Percentiles rank a stretch among this genome's conserved stretches.
Conservation (phyloP, 257 asterid genomes). For the Mentha longifolia region DNA sequence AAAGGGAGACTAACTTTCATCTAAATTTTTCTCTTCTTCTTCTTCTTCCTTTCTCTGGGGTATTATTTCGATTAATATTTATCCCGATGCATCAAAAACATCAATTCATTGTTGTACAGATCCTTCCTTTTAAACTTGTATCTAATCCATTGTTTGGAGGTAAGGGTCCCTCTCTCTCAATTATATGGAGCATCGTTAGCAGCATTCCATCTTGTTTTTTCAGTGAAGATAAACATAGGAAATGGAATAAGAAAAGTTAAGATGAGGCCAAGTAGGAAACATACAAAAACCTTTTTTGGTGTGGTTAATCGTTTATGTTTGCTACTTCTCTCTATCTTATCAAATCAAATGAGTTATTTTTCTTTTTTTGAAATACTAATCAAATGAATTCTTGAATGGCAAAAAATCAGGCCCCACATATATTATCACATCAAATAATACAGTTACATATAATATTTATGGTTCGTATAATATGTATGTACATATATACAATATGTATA, state of each 20-base stretch:
- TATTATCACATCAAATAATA: slow-evolving; percentile 7
- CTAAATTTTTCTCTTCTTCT: background rate
- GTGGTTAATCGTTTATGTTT: slow-evolving; percentile 20
- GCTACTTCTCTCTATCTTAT: slow-evolving; percentile 27
- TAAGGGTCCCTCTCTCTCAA: background rate
- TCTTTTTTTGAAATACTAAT: too few species aligned
- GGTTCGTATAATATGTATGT: background rate
- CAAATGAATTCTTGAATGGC: background rate
- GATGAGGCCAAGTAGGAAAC: slow-evolving; percentile 23
- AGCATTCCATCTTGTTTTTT: background rate
- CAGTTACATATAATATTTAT: background rate
- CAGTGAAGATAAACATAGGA: slow-evolving; percentile 18
- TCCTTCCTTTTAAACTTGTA: slow-evolving; percentile 36
- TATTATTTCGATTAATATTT: background rate
- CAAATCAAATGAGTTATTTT: background rate
- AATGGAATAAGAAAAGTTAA: slow-evolving; percentile 25
- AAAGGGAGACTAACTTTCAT: slow-evolving; percentile 49
- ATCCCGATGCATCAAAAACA: slow-evolving; percentile 13
- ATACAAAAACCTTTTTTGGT: slow-evolving; percentile 26
- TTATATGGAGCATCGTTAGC: too few species aligned
- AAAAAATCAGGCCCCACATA: background rate
- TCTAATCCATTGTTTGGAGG: slow-evolving; percentile 39
- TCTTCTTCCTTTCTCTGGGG: background rate
- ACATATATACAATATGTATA: background rate
- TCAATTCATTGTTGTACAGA: slow-evolving; percentile 44